Evolutionary conservation across 179 eudicot species (phyloP).

Genomic region (Gypsophila paniculata): DNA sequence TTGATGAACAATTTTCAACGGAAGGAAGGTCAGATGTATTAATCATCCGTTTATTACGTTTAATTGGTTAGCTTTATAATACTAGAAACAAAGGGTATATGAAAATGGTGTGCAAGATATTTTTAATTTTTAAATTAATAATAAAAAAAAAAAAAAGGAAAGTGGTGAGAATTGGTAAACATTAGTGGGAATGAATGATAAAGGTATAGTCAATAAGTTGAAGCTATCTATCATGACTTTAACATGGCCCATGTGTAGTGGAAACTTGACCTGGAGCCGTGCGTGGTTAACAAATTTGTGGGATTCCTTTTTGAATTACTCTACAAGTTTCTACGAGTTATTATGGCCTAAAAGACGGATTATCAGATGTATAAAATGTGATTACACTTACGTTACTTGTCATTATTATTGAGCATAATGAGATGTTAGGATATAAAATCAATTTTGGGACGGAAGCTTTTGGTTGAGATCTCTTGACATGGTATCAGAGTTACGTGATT

Average conservation of each 20-base stretch:
- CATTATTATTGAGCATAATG: too few relatives aligned
- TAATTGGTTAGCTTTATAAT: background rate
- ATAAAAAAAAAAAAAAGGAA: background rate
- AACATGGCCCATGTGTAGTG: background rate
- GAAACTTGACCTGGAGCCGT: constrained; percentile 7
- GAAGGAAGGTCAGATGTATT: background rate
- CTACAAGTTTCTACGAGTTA: background rate
- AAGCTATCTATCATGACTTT: background rate
- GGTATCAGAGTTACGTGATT: background rate
- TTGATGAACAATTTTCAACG: background rate
- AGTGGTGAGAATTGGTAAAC: background rate
- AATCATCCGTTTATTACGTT: background rate
- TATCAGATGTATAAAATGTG: too few relatives aligned
- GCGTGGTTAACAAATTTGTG: background rate
- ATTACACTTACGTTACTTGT: too few relatives aligned
- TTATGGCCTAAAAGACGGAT: too few relatives aligned
- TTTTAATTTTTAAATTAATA: background rate
- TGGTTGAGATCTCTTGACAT: too few relatives aligned
- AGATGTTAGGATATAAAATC: too few relatives aligned
- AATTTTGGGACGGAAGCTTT: too few relatives aligned
- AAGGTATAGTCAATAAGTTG: constrained; percentile 1
- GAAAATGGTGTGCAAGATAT: background rate
- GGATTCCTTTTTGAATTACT: constrained; percentile 7
- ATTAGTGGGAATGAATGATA: constrained; percentile 14
- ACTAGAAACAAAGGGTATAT: background rate